phyloP scores from a whole-genome alignment of 2,329 filamentous ascomycete species.

The Botrytis medusae region DNA sequence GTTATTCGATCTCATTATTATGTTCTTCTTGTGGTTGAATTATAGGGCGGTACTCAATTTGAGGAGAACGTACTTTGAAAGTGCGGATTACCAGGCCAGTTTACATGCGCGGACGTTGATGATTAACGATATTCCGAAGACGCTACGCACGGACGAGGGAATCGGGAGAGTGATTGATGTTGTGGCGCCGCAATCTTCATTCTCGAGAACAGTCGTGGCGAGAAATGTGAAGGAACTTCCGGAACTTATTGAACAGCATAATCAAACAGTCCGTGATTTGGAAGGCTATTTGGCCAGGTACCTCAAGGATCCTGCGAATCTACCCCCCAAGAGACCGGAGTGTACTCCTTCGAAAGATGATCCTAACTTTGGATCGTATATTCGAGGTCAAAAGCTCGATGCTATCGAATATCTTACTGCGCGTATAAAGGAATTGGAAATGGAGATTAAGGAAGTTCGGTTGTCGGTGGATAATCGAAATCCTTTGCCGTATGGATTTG shows the following conservation, averaged over 20 bases:
- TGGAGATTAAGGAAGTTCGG: slow-evolving; percentile 80
- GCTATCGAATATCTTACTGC: slow-evolving; percentile 91
- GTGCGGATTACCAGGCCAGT: slow-evolving; percentile 82
- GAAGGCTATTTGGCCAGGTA: slow-evolving; percentile 87
- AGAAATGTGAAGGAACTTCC: slow-evolving; percentile 92
- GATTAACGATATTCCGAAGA: slow-evolving; percentile 80
- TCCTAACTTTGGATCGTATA: slow-evolving; percentile 61
- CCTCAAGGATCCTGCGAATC: slow-evolving; percentile 77
- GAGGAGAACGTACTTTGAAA: slow-evolving; percentile 78
- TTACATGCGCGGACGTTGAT: slow-evolving; percentile 73
- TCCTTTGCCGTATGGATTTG: slow-evolving; percentile 89
- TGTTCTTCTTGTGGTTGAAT: slow-evolving; percentile 85
- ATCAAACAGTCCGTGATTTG: slow-evolving; percentile 74
- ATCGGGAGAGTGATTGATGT: slow-evolving; percentile 80
- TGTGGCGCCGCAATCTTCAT: slow-evolving; percentile 73
- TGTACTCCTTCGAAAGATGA: slow-evolving; percentile 83
- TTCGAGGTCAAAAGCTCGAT: slow-evolving; percentile 75
- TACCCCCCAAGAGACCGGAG: slow-evolving; percentile 73
- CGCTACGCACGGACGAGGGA: slow-evolving; percentile 80
- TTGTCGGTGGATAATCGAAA: slow-evolving; percentile 81
- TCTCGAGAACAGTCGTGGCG: slow-evolving; percentile 79
- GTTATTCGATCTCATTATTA: slow-evolving; percentile 72
- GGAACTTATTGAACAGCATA: slow-evolving; percentile 79
- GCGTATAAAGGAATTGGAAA: slow-evolving; percentile 78
- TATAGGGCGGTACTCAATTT: slow-evolving; percentile 72